Conservation (phyloP, 441 rosid genomes). For the Flueggea neowawraea region DNA sequence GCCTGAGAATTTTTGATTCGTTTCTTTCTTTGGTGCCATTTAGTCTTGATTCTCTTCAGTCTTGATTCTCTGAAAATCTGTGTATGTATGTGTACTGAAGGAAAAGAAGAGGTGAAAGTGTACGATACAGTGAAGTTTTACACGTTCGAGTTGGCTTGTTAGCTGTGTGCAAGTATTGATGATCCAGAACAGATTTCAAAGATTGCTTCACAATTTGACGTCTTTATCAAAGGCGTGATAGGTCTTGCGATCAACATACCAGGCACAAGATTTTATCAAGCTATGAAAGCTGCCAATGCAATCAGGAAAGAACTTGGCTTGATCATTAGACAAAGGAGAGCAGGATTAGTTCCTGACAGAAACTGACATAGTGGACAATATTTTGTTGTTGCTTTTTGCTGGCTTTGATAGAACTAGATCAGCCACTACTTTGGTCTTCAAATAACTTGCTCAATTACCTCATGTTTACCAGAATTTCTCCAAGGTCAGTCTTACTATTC, state of each 20-base stretch:
- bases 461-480: slow-evolving; percentile 31
- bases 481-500: slow-evolving; percentile 17
- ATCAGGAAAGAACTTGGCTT: slow-evolving; percentile 25
- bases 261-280: slow-evolving; percentile 32
- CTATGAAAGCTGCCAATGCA: slow-evolving; percentile 28
- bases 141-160: slow-evolving; percentile 25
- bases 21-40: too few species aligned
- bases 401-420: slow-evolving; percentile 47
- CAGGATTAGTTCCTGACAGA: slow-evolving; percentile 26
- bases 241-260: slow-evolving; percentile 38
- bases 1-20: too few species aligned
- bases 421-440: slow-evolving; percentile 34
- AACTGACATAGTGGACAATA: slow-evolving; percentile 34
- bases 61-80: too few species aligned
- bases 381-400: slow-evolving; percentile 37
- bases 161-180: slow-evolving; percentile 34
- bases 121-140: not conserved
- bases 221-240: slow-evolving; percentile 24
- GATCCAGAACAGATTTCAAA: slow-evolving; percentile 19
- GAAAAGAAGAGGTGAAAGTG: slow-evolving; percentile 2
- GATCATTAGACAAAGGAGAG: slow-evolving; percentile 27
- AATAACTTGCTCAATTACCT: slow-evolving; percentile 36
- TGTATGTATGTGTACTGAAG: not conserved
- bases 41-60: too few species aligned
- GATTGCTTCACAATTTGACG: slow-evolving; percentile 19